phyloP scores from a whole-genome alignment of 192 early-diverging fungal genomes.

The Fimicolochytrium jonesii region DNA sequence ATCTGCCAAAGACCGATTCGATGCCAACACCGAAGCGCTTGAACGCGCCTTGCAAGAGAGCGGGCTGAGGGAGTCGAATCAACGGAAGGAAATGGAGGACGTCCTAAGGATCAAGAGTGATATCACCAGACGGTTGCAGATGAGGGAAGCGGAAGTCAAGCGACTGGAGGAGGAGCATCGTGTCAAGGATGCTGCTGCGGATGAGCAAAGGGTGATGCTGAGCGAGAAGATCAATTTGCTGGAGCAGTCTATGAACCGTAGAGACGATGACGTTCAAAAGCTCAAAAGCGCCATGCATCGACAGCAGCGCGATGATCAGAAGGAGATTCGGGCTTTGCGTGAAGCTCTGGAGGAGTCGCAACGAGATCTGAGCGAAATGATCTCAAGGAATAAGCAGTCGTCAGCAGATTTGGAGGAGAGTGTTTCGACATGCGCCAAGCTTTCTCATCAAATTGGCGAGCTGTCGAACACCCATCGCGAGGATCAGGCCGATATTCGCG shows the following conservation, averaged over 20 bases:
- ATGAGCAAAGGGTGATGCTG: slow-evolving; percentile 36
- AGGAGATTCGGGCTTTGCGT: slow-evolving; percentile 31
- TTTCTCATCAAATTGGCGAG: slow-evolving; percentile 37
- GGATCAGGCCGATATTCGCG: slow-evolving; percentile 28
- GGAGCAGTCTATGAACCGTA: slow-evolving; percentile 28
- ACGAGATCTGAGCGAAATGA: slow-evolving; percentile 35
- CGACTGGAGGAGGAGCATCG: slow-evolving; percentile 2
- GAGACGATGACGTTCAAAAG: slow-evolving; percentile 32
- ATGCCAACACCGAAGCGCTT: slow-evolving; percentile 28
- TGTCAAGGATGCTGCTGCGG: no score
- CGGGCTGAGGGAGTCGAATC: slow-evolving; percentile 11
- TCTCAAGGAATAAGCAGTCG: slow-evolving; percentile 34
- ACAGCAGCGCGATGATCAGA: slow-evolving; percentile 26
- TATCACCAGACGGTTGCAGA: slow-evolving; percentile 23
- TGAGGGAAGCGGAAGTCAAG: slow-evolving; percentile 35
- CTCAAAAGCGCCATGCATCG: slow-evolving; percentile 26
- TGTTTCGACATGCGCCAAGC: slow-evolving; percentile 25
- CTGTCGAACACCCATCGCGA: slow-evolving; percentile 29
- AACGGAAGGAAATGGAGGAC: slow-evolving; percentile 30
- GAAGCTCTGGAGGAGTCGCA: slow-evolving; percentile 33
- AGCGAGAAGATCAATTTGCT: slow-evolving; percentile 32
- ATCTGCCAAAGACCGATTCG: slow-evolving; percentile 20
- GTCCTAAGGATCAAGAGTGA: slow-evolving; percentile 28
- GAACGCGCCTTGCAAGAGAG: slow-evolving; percentile 10
- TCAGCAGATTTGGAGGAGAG: slow-evolving; percentile 40